phyloP scores from a whole-genome alignment of 768 basidiomycete species.

The Leccinum incarnatum region DNA sequence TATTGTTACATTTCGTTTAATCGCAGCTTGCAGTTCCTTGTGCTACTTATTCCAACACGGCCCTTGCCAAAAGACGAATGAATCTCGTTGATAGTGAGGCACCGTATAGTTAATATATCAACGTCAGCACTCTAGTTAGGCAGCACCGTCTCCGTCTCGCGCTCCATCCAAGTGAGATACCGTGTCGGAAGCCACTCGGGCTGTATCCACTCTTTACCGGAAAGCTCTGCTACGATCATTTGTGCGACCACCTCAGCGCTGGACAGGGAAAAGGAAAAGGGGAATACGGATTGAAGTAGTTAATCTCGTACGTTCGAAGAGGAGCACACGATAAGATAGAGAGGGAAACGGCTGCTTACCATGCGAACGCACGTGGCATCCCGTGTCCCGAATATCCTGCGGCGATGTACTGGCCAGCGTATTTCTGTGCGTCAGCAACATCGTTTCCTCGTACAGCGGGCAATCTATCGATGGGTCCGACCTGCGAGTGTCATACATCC shows the following conservation, averaged over 20 bases:
- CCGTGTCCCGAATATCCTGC: constrained; percentile 79
- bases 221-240: constrained; percentile 54
- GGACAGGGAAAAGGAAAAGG: neutral
- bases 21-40: neutral
- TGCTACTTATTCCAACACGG: neutral
- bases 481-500: constrained; percentile 35
- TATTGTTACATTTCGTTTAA: neutral
- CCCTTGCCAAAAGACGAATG: neutral
- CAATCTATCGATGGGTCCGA: constrained; percentile 53
- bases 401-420: constrained; percentile 64
- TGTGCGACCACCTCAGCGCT: constrained; percentile 62
- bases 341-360: constrained; percentile 33
- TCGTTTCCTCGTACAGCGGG: constrained; percentile 12
- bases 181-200: constrained; percentile 66
- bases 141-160: neutral
- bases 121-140: neutral
- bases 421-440: constrained; percentile 15
- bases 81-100: neutral
- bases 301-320: neutral
- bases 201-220: constrained; percentile 41
- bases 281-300: neutral
- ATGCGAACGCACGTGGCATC: constrained; percentile 73
- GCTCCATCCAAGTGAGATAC: constrained; percentile 41
- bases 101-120: neutral
- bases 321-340: neutral